Base-by-base conservation (phyloP, 108 stramenopile genomes). In the Skeletonema menzelii region DNA sequence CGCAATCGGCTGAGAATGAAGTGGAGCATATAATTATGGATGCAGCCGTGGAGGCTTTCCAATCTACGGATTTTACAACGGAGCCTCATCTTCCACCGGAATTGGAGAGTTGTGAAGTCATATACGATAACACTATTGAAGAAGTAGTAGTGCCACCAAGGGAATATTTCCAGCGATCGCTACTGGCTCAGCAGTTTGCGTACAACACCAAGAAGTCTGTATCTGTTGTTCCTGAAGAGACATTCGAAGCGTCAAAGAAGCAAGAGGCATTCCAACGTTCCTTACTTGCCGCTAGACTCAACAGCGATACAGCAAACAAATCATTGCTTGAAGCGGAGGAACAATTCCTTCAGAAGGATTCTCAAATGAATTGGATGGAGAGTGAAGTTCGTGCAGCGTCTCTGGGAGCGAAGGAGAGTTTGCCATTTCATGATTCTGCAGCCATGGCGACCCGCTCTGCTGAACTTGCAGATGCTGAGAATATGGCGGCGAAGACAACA, bases 51-150 rank as follows among this genome's bases (percentile, higher is more conserved):
- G 47, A 32, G 1, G 76, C 76, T 0, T 70, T 70, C 37, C 57
- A 42, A 24, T 22, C 63, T 10, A 70, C 76, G 0, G 69, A 77
- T 35, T 77, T 77, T 30, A 63, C 38, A 2, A 37, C 64, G 11
- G 76, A 70, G 28, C 76, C 76, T 42, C 76, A 70, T 27, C 63
- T 77, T 27, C 70, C 63, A 7, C 68, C 68, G 0, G 76, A 77
- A 30, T 49, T 77, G 42, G 69, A 70, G 35, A 56, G 46, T 47
- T 63, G 37, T 34, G 69, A 65, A 61, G 42, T 46, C 15, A 62
- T 63, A 3, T 69, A 38, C n/a, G 38, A 14, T 0, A 34, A 53
- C 19, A 26, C 42, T 19, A n/a, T n/a, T n/a, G n/a, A n/a, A n/a
- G n/a, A n/a, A n/a, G n/a, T n/a, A n/a, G n/a, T n/a, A n/a, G n/a